A percentile compares a stretch with the other conserved stretches of the same genome.
These are phyloP conservation scores for Apiospora marii DNA, from an alignment of 2,329 filamentous ascomycete species.

Conservation along the genomic window DNA sequence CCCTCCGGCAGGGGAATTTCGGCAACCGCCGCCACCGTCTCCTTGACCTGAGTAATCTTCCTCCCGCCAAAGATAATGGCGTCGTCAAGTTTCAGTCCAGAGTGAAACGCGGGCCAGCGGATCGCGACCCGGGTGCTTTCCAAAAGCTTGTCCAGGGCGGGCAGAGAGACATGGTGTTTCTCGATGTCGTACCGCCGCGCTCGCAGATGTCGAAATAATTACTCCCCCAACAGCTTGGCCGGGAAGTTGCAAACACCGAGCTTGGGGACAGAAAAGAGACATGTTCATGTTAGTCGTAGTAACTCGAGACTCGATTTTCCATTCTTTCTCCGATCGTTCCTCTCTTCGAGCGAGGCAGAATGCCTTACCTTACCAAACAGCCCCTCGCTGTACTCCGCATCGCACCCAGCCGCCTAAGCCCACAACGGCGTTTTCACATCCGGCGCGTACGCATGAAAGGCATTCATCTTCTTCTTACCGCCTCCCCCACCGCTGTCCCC, in stretches of 20 bases:
- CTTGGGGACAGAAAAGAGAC: neutral
- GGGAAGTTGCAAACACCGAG: constrained; percentile 22
- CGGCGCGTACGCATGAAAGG: constrained; percentile 25
- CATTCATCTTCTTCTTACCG: constrained; percentile 15
- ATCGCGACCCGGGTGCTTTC: constrained; percentile 22
- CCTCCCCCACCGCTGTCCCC: too few relatives aligned
- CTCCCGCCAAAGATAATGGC: constrained; percentile 33
- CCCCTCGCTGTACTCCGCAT: constrained; percentile 26
- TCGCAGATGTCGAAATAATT: constrained; percentile 30
- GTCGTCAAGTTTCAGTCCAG: constrained; percentile 28
- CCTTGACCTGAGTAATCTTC: constrained; percentile 28
- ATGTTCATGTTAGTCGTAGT: neutral
- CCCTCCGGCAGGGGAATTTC: neutral
- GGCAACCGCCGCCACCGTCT: neutral
- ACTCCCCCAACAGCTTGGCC: constrained; percentile 13
- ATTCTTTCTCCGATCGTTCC: too few relatives aligned
- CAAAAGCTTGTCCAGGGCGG: constrained; percentile 24
- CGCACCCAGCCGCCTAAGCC: constrained; percentile 24
- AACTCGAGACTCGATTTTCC: neutral
- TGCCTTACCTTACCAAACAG: constrained; percentile 6
- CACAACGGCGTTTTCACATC: constrained; percentile 25
- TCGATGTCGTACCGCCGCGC: constrained; percentile 30
- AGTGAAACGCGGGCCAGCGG: constrained; percentile 32
- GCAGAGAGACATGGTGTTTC: constrained; percentile 28
- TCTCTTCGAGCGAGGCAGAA: neutral